Evolutionary conservation across 768 basidiomycete species (phyloP), one percentile per base, ranked within the genome.

Genomic region (Xerocomellus amylosporus): DNA sequence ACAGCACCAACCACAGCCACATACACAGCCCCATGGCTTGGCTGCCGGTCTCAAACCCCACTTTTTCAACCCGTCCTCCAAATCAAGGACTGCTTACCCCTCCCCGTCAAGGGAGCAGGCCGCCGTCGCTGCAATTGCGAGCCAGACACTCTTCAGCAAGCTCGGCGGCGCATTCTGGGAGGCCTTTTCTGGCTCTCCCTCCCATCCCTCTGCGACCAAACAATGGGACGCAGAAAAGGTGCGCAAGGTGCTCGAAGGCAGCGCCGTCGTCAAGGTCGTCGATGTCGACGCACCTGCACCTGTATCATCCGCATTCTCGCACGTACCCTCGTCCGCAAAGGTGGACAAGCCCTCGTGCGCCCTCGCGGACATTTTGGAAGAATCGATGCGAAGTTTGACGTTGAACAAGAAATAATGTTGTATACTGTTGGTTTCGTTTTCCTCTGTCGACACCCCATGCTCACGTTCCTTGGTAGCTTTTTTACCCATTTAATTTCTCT

Each of bases 121-220:
- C 47, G 58, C 65, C 45, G 63, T 68, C 17, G 91, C 90, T 12
- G 80, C 82, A n/a, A 75, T 91, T 58, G 91, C 90, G 9, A 82
- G 83, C 43, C 86, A 91, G 73, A 93, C 92, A 1, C 73, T 95
- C 30, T 59, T 89, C 48, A 73, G 75, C 64, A 85, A 84, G 64
- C 77, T 94, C 31, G 85, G 88, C 5, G 68, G 75, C 20, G 89
- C 91, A 41, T 93, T 94, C 74, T 90, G 91, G 88, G 90, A 92
- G 58, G 93, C 93, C 15, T 94, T 94, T 71, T 79, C 85, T n/a
- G 86, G 85, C 4, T 60, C 68, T 6, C 51, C 61, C 9, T 2
- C 64, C 34, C 61, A 54, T 63, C 51, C 48, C 13, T 60, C 63
- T 43, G 52, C 62, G 44, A 7, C 65, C 39, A 74, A 71, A 49